Conservation (phyloP, 768 basidiomycete genomes). For the Asterophora parasitica region DNA sequence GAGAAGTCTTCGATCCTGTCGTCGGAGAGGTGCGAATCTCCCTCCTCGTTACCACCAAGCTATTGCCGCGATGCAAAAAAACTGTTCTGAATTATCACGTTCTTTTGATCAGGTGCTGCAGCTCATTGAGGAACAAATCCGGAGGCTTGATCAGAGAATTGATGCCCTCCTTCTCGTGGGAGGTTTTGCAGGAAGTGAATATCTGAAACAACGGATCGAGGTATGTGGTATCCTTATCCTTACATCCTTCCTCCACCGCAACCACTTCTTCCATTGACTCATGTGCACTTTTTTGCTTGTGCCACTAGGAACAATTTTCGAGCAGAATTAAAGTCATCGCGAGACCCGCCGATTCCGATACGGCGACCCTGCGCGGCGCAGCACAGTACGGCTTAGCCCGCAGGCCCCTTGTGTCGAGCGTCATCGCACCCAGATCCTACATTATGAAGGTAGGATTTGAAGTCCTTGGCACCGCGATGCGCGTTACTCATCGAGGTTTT, state of each 20-base stretch:
- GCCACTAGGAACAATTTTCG: conserved; percentile 56
- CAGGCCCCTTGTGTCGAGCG: conserved; percentile 70
- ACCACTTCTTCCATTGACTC: not conserved
- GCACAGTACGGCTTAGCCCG: conserved; percentile 82
- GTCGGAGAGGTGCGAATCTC: conserved; percentile 58
- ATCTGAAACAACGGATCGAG: conserved; percentile 76
- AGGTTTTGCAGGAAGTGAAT: conserved; percentile 84
- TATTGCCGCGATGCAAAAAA: not conserved
- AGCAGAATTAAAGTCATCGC: conserved; percentile 69
- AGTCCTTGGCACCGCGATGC: not conserved
- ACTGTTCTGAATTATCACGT: conserved; percentile 1
- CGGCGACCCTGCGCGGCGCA: conserved; percentile 84
- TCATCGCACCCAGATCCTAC: conserved; percentile 80
- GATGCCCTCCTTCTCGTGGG: conserved; percentile 87
- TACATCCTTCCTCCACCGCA: conserved; percentile 10
- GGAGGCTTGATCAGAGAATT: conserved; percentile 62
- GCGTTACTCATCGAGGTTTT: not conserved
- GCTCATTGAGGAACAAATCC: conserved; percentile 73
- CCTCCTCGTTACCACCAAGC: conserved; percentile 1
- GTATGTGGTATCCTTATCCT: conserved; percentile 34
- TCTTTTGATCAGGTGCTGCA: conserved; percentile 54
- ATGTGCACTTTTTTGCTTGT: too few species aligned
- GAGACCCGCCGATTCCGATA: conserved; percentile 82
- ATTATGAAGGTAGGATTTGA: conserved; percentile 66
- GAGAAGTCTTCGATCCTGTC: conserved; percentile 89